A percentile compares a stretch with the other conserved stretches of the same genome.
These are phyloP conservation scores for Erythrophleum fordii DNA, from an alignment of 306 rosid genomes.

Conservation along the genomic window DNA sequence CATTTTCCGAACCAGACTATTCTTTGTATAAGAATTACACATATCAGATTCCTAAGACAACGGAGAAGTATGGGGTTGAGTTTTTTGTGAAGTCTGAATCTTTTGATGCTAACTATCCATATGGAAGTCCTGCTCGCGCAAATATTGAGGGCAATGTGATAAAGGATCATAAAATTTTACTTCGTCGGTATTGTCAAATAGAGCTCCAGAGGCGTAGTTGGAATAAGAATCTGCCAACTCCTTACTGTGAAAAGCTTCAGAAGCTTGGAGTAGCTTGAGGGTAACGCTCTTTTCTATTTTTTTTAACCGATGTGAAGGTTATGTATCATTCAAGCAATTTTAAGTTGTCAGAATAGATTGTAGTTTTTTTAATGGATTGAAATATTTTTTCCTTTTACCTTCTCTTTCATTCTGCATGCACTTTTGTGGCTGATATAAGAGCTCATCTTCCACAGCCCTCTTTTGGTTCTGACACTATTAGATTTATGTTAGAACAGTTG, in stretches of 20 bases:
- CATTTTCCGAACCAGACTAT: constrained; percentile 79
- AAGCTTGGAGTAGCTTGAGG: constrained; percentile 62
- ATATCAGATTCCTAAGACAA: constrained; percentile 63
- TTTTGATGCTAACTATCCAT: constrained; percentile 71
- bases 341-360: constrained; percentile 11
- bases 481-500: neutral
- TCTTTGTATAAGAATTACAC: constrained; percentile 67
- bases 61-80: constrained; percentile 69
- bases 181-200: constrained; percentile 75
- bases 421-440: neutral
- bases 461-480: constrained; percentile 21
- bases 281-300: constrained; percentile 45
- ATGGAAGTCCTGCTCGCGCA: constrained; percentile 75
- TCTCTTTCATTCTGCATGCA: neutral
- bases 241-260: constrained; percentile 78
- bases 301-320: neutral
- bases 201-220: constrained; percentile 88
- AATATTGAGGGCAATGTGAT: constrained; percentile 66
- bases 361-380: constrained; percentile 9
- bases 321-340: neutral
- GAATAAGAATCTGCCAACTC: constrained; percentile 78
- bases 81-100: constrained; percentile 68
- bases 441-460: neutral
- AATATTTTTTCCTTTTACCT: neutral
- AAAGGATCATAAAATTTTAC: constrained; percentile 71